Evolutionary conservation across 345 rosid genomes (phyloP).

Genomic region (Pseudoturritis turrita): DNA sequence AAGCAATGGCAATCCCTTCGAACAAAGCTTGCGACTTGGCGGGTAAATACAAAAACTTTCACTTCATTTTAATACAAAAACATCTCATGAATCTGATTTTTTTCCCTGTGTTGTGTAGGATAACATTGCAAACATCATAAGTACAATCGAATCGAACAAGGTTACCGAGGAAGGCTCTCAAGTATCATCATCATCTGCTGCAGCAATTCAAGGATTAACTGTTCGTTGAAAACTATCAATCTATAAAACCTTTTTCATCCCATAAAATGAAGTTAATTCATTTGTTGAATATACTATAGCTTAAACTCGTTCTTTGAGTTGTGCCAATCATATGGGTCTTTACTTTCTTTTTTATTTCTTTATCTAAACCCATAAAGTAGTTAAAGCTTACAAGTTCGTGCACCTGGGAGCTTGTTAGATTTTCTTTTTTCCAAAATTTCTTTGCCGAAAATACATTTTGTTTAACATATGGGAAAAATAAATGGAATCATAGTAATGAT

Average conservation of each 20-base stretch:
- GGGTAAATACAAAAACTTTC: conserved; percentile 43
- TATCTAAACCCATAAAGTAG: conserved; percentile 19
- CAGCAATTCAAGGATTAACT: conserved; percentile 39
- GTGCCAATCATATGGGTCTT: conserved; percentile 16
- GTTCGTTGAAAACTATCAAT: conserved; percentile 37
- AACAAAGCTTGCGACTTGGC: conserved; percentile 71
- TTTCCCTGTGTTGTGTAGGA: conserved; percentile 39
- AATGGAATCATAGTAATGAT: not conserved
- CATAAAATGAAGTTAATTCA: not conserved
- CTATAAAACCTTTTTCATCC: not conserved
- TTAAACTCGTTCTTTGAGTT: not conserved
- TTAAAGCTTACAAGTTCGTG: conserved; percentile 24
- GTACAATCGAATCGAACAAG: conserved; percentile 86
- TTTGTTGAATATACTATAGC: not conserved
- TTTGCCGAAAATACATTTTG: not conserved
- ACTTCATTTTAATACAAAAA: not conserved
- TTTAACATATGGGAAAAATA: not conserved
- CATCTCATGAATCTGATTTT: not conserved
- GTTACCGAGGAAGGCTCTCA: conserved; percentile 71
- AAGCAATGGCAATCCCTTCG: conserved; percentile 74
- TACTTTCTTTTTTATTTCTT: not conserved
- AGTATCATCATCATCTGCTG: conserved; percentile 45
- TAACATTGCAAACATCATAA: conserved; percentile 62
- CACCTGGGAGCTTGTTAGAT: conserved; percentile 18
- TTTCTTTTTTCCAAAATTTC: not conserved